Conservation (phyloP, 192 early-diverging fungal species). For the Powellomyces hirtus region DNA sequence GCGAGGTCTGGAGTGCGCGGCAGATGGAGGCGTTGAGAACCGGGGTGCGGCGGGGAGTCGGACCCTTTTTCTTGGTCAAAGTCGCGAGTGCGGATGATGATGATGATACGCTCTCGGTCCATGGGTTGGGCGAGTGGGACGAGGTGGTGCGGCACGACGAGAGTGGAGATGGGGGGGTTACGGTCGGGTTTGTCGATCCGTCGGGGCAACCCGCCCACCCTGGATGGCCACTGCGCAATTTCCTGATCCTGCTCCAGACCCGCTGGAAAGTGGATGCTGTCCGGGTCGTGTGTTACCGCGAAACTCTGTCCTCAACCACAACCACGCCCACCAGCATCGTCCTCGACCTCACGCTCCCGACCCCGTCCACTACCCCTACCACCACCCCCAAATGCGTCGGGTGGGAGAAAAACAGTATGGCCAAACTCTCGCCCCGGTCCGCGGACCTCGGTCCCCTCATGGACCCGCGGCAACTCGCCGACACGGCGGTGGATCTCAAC, state of each 20-base stretch:
- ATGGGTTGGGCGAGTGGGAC: slow-evolving; percentile 54
- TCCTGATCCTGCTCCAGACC: slow-evolving; percentile 64
- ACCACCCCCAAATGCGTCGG: slow-evolving; percentile 71
- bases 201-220: slow-evolving; percentile 70
- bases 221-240: slow-evolving; percentile 93
- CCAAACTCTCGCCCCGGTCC: slow-evolving; percentile 77
- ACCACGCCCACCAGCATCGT: slow-evolving; percentile 44
- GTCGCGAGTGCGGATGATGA: background rate
- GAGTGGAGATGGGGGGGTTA: slow-evolving; percentile 2
- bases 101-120: background rate
- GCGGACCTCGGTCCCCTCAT: slow-evolving; percentile 83
- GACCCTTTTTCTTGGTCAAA: background rate
- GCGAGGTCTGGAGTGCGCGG: slow-evolving; percentile 23
- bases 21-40: slow-evolving; percentile 4
- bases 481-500: slow-evolving; percentile 90
- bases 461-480: slow-evolving; percentile 81
- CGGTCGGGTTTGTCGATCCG: slow-evolving; percentile 85
- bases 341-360: slow-evolving; percentile 46
- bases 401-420: slow-evolving; percentile 85
- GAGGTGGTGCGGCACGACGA: slow-evolving; percentile 35
- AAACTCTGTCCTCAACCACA: slow-evolving; percentile 32
- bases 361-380: background rate
- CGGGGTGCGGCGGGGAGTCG: background rate
- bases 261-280: slow-evolving; percentile 50
- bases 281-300: slow-evolving; percentile 67